Evolutionary conservation across 495 filamentous ascomycete species (phyloP).

Genomic region (Lophiostoma macrostomum): DNA sequence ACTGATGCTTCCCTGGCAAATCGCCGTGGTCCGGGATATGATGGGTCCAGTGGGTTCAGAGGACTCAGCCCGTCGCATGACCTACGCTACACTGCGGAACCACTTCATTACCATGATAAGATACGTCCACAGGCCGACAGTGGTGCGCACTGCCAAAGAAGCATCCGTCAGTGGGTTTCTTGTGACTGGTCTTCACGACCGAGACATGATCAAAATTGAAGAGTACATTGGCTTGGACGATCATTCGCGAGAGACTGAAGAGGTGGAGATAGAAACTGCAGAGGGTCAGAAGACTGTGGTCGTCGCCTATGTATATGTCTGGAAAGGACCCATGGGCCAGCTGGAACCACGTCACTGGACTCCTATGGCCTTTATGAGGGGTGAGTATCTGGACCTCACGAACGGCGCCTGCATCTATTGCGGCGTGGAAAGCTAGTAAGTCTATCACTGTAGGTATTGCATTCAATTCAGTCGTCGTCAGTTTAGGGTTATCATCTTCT

Average conservation of each 20-base stretch:
- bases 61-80: slow-evolving; percentile 3
- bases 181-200: neutral
- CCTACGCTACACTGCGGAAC: slow-evolving; percentile 9
- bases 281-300: neutral
- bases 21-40: neutral
- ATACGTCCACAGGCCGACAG: neutral
- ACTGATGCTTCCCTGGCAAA: slow-evolving; percentile 7
- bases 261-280: slow-evolving; percentile 1
- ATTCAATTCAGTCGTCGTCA: no score
- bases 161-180: slow-evolving; percentile 10
- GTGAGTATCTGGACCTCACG: no score
- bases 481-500: no score
- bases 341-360: slow-evolving; percentile 1
- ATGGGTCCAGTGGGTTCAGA: neutral
- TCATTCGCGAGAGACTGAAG: neutral
- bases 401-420: neutral
- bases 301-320: slow-evolving; percentile 7
- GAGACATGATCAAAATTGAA: neutral
- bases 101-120: slow-evolving; percentile 9
- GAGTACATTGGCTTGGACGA: slow-evolving; percentile 7
- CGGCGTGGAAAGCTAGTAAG: neutral
- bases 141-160: neutral
- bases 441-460: neutral
- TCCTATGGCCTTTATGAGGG: slow-evolving; percentile 8
- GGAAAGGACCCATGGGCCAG: neutral